Base-by-base conservation (phyloP, 2,329 filamentous ascomycete genomes). In the Bipolaris victoriae region DNA sequence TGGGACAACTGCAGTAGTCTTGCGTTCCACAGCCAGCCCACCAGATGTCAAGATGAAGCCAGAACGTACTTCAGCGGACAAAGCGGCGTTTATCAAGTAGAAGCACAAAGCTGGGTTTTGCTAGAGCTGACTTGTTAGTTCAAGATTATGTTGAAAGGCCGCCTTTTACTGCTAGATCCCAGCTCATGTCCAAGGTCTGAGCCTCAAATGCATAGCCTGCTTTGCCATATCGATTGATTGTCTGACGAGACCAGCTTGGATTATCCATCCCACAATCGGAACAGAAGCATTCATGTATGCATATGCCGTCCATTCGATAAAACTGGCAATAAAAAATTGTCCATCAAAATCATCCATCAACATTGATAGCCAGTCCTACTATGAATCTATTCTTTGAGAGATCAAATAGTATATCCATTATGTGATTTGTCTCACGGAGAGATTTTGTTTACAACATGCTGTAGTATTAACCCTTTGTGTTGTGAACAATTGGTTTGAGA, bases 41-140 rank as follows among this genome's bases (percentile, higher is more conserved):
- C 87, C 88, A 74, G 90, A 90, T 0, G 87, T 90, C 63, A 90
- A 90, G 0, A 87, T 89, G 15, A 90, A 82, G 1, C 88, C 88
- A 44, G 85, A 86, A 3, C 83, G 84, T 2, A 90, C 86, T 62
- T 85, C 84, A 44, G 90, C 83, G 1, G 87, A 87, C 72, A 64
- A 86, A 90, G 0, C 87, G 87, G 0, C 78, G 77, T 60, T 83
- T 70, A 36, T 82, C 79, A 7, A 90, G 64, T 0, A 87, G 81
- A 5, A 86, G 62, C 0, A 87, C 87, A 88, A 87, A 90, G 61
- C 90, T 90, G 0, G 85, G 83, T 75, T 90, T 90, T 0, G 82
- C 76, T 7, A 87, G 68, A 0, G 68, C 47, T 7, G 89, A 72
- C 0, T 70, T 62, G 9, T 62, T 76, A 0, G 61, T 64, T 0